These are phyloP conservation scores for Cicer chorassanicum DNA, from an alignment of 306 rosid species.

Conservation along the genomic window DNA sequence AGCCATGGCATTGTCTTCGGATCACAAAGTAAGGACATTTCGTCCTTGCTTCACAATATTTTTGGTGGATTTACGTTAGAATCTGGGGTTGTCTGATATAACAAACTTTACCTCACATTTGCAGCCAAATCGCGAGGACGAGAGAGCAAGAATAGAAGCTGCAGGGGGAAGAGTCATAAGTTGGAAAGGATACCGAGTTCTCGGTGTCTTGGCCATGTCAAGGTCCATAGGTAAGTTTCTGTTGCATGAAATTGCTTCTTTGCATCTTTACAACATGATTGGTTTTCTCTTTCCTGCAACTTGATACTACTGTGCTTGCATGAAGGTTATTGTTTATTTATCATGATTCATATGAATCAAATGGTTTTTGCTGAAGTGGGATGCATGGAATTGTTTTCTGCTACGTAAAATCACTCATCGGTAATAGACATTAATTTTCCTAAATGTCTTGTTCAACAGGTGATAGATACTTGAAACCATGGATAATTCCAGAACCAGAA, in stretches of 20 bases:
- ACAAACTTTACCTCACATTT: conserved; percentile 30
- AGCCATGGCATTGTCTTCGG: conserved; percentile 70
- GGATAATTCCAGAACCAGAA: conserved; percentile 84
- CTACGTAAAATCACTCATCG: not conserved
- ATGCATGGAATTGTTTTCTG: not conserved
- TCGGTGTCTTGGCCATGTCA: conserved; percentile 89
- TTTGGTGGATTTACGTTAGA: conserved; percentile 24
- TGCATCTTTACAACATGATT: conserved; percentile 5
- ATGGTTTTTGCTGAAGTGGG: conserved; percentile 9
- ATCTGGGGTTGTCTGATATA: conserved; percentile 31
- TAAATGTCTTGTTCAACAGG: conserved; percentile 52
- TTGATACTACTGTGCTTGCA: conserved; percentile 4
- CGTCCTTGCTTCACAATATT: conserved; percentile 25
- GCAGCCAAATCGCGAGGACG: conserved; percentile 86
- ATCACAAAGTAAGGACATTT: conserved; percentile 71
- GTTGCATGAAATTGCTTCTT: conserved; percentile 18
- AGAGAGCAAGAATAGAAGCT: conserved; percentile 76
- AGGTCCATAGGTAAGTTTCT: conserved; percentile 75
- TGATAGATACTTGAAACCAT: conserved; percentile 79
- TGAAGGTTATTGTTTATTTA: not conserved
- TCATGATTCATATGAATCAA: not conserved
- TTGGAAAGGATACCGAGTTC: conserved; percentile 79
- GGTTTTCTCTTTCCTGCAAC: conserved; percentile 25
- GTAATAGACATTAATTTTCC: conserved; percentile 4
- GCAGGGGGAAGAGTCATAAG: conserved; percentile 84